phyloP scores from a whole-genome alignment of 768 basidiomycete genomes.

The Suillus subalutaceus region DNA sequence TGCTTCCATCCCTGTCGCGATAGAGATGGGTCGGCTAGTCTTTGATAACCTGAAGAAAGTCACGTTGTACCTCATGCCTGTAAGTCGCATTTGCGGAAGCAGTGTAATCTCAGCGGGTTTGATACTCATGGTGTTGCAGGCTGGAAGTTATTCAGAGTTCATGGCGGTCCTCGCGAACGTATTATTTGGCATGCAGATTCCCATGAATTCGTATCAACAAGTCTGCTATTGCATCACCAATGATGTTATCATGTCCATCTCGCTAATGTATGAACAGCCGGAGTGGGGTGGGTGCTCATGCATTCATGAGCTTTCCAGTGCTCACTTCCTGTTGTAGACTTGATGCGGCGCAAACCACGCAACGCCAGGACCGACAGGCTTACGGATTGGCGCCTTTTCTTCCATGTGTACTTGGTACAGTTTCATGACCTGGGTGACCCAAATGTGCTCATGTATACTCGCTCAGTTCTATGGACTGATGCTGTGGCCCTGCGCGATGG shows the following conservation, averaged over 20 bases:
- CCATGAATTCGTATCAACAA: conserved; percentile 51
- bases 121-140: conserved; percentile 23
- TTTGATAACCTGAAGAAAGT: conserved; percentile 55
- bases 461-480: conserved; percentile 45
- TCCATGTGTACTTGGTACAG: conserved; percentile 51
- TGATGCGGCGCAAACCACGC: conserved; percentile 45
- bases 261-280: conserved; percentile 46
- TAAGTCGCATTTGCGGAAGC: conserved; percentile 11
- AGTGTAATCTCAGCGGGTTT: background rate
- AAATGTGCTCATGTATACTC: conserved; percentile 1
- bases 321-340: conserved; percentile 24
- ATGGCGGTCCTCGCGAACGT: conserved; percentile 54
- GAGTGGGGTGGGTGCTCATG: conserved; percentile 34
- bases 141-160: conserved; percentile 53
- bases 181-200: conserved; percentile 53
- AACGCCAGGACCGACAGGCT: conserved; percentile 48
- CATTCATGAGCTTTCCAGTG: background rate
- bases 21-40: conserved; percentile 52
- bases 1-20: conserved; percentile 50
- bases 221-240: conserved; percentile 49
- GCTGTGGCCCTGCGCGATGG: conserved; percentile 48
- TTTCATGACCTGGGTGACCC: conserved; percentile 15
- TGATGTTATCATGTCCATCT: conserved; percentile 45
- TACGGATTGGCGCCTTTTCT: conserved; percentile 50
- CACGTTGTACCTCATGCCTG: conserved; percentile 37